phyloP scores from a whole-genome alignment of 257 asterid genomes.

The Apocynum venetum region DNA sequence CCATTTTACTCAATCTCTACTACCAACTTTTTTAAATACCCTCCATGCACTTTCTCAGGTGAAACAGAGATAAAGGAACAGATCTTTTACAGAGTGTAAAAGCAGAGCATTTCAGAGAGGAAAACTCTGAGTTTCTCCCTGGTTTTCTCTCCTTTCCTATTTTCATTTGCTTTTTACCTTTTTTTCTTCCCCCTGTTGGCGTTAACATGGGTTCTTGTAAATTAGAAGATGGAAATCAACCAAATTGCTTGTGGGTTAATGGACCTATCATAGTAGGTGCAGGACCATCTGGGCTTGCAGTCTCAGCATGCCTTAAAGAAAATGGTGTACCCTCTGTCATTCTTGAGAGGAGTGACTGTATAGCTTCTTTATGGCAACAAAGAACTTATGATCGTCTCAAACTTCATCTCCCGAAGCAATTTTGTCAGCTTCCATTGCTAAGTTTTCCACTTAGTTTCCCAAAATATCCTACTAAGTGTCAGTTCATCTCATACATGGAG shows the following conservation, averaged over 20 bases:
- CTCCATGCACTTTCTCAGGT: slow-evolving; percentile 4
- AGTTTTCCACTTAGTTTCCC: slow-evolving; percentile 63
- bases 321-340: slow-evolving; percentile 59
- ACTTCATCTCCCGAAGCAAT: slow-evolving; percentile 77
- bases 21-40: slow-evolving; percentile 28
- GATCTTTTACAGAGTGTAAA: slow-evolving; percentile 16
- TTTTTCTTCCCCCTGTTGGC: not conserved
- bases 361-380: slow-evolving; percentile 79
- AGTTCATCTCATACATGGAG: slow-evolving; percentile 69
- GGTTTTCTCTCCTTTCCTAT: not conserved
- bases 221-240: slow-evolving; percentile 18
- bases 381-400: slow-evolving; percentile 77
- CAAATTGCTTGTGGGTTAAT: slow-evolving; percentile 19
- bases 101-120: slow-evolving; percentile 18
- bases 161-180: not conserved
- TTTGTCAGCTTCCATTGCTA: slow-evolving; percentile 62
- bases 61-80: slow-evolving; percentile 5
- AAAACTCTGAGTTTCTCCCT: not conserved
- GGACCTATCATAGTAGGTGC: slow-evolving; percentile 89
- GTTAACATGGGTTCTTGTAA: slow-evolving; percentile 37
- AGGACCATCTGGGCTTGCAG: slow-evolving; percentile 93
- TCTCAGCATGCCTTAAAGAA: slow-evolving; percentile 69
- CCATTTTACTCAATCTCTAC: not conserved
- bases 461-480: slow-evolving; percentile 62
- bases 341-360: slow-evolving; percentile 69